phyloP scores from a whole-genome alignment of 163 green algal species.

The Prototheca stagnorum region DNA sequence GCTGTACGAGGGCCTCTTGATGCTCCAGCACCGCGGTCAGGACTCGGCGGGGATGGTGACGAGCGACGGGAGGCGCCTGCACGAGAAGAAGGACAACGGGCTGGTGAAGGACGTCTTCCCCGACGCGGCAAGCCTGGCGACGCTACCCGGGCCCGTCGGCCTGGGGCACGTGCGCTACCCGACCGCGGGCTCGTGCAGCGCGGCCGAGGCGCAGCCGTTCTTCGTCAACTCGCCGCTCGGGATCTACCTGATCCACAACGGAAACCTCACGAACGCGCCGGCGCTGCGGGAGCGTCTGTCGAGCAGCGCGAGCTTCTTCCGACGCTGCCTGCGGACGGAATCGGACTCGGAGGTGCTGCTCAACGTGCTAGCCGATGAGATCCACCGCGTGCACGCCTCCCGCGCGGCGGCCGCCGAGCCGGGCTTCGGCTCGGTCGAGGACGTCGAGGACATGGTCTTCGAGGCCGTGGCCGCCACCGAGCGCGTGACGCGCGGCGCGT shows the following conservation, averaged over 20 bases:
- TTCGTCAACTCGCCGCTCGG: conserved; percentile 95
- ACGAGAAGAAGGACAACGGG: conserved; percentile 86
- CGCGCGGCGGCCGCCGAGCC: conserved; percentile 53
- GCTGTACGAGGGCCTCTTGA: conserved; percentile 90
- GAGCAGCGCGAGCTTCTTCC: conserved; percentile 69
- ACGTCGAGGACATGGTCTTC: conserved; percentile 68
- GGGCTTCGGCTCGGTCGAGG: too few relatives aligned
- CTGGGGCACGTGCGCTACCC: conserved; percentile 89
- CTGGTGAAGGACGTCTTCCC: conserved; percentile 89
- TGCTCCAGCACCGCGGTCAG: conserved; percentile 91
- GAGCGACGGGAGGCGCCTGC: conserved; percentile 60
- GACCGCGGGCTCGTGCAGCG: conserved; percentile 64
- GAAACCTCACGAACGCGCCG: conserved; percentile 91
- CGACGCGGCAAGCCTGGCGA: conserved; percentile 44
- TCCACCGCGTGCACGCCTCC: conserved; percentile 80
- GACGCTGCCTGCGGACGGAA: conserved; percentile 66
- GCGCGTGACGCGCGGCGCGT: conserved; percentile 62
- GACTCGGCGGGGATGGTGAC: conserved; percentile 91
- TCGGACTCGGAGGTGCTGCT: conserved; percentile 88
- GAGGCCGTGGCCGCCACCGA: conserved; percentile 64
- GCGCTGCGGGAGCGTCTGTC: conserved; percentile 58
- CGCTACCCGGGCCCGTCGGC: conserved; percentile 38
- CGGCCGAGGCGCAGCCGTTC: conserved; percentile 86
- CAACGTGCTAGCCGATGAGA: conserved; percentile 89
- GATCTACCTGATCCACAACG: conserved; percentile 97